Conservation (phyloP, 768 basidiomycete genomes). For the Psilocybe subaeruginosa region DNA sequence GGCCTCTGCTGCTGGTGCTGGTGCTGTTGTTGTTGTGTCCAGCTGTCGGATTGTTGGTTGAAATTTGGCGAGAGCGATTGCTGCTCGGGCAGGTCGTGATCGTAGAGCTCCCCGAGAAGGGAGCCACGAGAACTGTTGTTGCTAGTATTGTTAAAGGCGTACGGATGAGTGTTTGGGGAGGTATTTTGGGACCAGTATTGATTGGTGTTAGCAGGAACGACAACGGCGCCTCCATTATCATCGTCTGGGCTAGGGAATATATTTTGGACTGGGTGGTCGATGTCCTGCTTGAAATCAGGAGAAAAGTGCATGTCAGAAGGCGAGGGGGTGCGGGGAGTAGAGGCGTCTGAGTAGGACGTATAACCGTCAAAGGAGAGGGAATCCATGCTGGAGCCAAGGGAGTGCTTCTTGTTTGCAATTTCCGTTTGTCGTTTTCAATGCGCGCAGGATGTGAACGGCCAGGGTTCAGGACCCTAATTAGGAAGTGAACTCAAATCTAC, state of each 20-base stretch:
- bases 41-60: slow-evolving; percentile 29
- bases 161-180: slow-evolving; percentile 30
- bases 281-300: slow-evolving; percentile 28
- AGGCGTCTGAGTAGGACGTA: slow-evolving; percentile 68
- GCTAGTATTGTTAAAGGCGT: slow-evolving; percentile 32
- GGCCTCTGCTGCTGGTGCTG: slow-evolving; percentile 40
- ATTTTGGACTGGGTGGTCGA: slow-evolving; percentile 51
- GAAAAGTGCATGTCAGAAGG: slow-evolving; percentile 43
- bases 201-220: slow-evolving; percentile 35
- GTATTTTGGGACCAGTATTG: slow-evolving; percentile 35
- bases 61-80: slow-evolving; percentile 29
- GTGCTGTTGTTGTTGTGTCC: slow-evolving; percentile 24
- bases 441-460: slow-evolving; percentile 12
- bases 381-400: slow-evolving; percentile 35
- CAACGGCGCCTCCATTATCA: slow-evolving; percentile 46
- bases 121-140: slow-evolving; percentile 45
- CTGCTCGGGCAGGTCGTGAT: slow-evolving; percentile 52
- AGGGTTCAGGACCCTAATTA: slow-evolving; percentile 6
- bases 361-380: slow-evolving; percentile 60
- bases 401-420: slow-evolving; percentile 17
- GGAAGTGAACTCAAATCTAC: slow-evolving; percentile 13
- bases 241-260: slow-evolving; percentile 50
- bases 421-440: slow-evolving; percentile 17
- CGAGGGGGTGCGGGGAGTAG: slow-evolving; percentile 75
- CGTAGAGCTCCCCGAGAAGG: slow-evolving; percentile 75